Conservation (phyloP, 129 eudicot genomes). For the Helianthus annuus region DNA sequence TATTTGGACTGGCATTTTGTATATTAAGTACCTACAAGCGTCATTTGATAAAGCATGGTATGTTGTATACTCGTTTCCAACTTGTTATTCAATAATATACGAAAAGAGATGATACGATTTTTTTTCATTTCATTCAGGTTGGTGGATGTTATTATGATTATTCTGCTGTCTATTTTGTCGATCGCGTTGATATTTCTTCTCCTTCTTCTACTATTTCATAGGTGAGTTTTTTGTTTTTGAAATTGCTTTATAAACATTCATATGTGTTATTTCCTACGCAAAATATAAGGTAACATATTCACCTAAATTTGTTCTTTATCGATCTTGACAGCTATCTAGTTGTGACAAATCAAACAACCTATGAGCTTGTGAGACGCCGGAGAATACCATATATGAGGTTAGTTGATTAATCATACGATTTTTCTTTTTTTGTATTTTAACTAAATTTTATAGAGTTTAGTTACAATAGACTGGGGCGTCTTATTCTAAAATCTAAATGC, state of each 20-base stretch:
- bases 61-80: constrained; percentile 13
- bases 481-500: background rate
- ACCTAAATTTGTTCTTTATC: constrained; percentile 19
- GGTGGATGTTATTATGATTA: constrained; percentile 66
- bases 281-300: background rate
- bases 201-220: constrained; percentile 85
- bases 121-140: constrained; percentile 58
- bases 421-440: background rate
- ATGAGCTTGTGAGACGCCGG: constrained; percentile 89
- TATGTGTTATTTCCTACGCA: background rate
- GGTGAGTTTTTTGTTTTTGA: constrained; percentile 41
- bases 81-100: constrained; percentile 19
- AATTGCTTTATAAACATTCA: background rate
- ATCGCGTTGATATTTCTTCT: constrained; percentile 71
- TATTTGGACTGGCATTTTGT: constrained; percentile 87
- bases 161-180: constrained; percentile 58
- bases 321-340: constrained; percentile 61
- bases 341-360: constrained; percentile 92
- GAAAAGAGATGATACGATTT: background rate
- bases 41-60: constrained; percentile 81
- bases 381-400: constrained; percentile 88
- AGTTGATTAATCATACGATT: constrained; percentile 26
- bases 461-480: background rate
- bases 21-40: constrained; percentile 67
- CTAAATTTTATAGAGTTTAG: background rate